Conservation (phyloP, 192 early-diverging fungal species). For the Umbelopsis sp. region DNA sequence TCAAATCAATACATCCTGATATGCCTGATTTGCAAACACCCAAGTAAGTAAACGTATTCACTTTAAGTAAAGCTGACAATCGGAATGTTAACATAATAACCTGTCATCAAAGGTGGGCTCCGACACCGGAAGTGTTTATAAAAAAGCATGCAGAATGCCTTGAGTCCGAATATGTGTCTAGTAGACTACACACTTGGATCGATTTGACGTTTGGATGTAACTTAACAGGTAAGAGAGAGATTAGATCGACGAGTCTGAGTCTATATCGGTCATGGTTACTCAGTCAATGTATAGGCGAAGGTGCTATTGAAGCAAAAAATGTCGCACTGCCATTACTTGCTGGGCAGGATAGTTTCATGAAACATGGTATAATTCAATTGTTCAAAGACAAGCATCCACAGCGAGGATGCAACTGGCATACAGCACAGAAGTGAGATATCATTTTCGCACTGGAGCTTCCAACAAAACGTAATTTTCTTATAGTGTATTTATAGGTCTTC, state of each 20-base stretch:
- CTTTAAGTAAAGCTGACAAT: neutral
- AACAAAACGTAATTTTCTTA: neutral
- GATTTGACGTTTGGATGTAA: constrained; percentile 90
- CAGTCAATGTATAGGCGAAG: constrained; percentile 43
- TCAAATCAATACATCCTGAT: constrained; percentile 62
- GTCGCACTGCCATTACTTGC: constrained; percentile 64
- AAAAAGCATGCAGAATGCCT: constrained; percentile 76
- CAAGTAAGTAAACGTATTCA: constrained; percentile 25
- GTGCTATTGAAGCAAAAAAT: constrained; percentile 77
- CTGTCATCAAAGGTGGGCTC: constrained; percentile 60
- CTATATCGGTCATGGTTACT: neutral
- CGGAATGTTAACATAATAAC: neutral
- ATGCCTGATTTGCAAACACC: constrained; percentile 60
- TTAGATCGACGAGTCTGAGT: neutral
- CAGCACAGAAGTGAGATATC: constrained; percentile 32
- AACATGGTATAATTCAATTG: constrained; percentile 75
- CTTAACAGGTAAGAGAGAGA: constrained; percentile 52
- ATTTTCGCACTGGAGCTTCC: neutral
- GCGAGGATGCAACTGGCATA: constrained; percentile 50
- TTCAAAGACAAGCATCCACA: constrained; percentile 85
- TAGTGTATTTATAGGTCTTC: neutral
- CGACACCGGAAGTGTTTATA: constrained; percentile 80
- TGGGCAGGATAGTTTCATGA: constrained; percentile 86
- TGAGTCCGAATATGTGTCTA: constrained; percentile 75
- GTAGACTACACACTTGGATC: constrained; percentile 82